Base-by-base conservation (phyloP, 2,329 filamentous ascomycete species). In the Fusarium verrucosum region DNA sequence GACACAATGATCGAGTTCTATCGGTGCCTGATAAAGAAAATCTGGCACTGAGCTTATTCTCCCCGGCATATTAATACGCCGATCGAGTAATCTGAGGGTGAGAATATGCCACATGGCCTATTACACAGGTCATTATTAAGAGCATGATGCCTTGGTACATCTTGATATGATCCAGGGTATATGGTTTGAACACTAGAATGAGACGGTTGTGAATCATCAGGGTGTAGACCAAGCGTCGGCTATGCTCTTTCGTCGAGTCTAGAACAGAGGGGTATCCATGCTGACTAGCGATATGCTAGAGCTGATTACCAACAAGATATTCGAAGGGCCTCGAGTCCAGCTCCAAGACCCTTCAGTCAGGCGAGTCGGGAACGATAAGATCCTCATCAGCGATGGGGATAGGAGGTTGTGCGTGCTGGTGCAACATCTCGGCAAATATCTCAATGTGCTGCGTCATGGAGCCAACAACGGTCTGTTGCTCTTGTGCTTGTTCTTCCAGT, bases 361-460 rank as follows among this genome's bases (percentile, higher is more conserved):
- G 73, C 9, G 76, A 76, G 19, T 71, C 74, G 8, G 70, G 66
- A 19, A 72, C 69, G 30, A 75, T 73, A 17, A 70, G 72, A 46
- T 71, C 63, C 22, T 78, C 76, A 3, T 73, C 73, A n/a, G 69
- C 70, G 28, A 72, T 69, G 13, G 73, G 69, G 28, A 72, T 70
- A 23, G 70, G 70, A 45, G 74, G 69, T 41, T 67, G 66, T 35
- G 66, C 65, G 26, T 70, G 72, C 51, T 77, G 74, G 41, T 71
- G 73, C 28, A 77, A 66, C 63, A 79, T 70, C 30, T 77, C 74
- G 32, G 77, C 74, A 72, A 80, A 77, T 42, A 79, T 65, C 61
- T 79, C 77, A 37, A 80, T 79, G 47, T 80, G 77, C 43, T 73
- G 77, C 50, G 78, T 71, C 73, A 78, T 78, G 36, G 76, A 76